Conservation (phyloP, 306 rosid genomes). For the Dalbergia cultrata region DNA sequence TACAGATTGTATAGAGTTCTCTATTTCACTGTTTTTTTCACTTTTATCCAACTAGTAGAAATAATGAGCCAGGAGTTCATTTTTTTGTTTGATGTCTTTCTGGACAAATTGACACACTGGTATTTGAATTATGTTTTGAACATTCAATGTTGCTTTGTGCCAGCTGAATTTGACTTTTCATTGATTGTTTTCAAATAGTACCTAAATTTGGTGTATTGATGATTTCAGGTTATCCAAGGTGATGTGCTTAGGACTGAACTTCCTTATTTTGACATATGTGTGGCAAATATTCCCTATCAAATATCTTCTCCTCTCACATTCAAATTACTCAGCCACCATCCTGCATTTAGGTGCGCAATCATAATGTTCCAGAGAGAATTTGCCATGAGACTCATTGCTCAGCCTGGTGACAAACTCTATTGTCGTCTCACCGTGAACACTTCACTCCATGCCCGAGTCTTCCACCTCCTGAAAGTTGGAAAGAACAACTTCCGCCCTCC, state of each 20-base stretch:
- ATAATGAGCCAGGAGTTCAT: neutral
- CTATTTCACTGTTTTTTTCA: neutral
- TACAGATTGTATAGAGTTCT: neutral
- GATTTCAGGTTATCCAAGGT: slow-evolving; percentile 78
- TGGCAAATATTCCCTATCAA: slow-evolving; percentile 96
- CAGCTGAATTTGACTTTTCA: slow-evolving; percentile 10
- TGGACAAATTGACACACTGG: neutral
- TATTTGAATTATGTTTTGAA: neutral
- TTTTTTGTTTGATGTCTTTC: neutral
- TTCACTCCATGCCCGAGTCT: slow-evolving; percentile 81
- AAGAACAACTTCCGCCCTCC: slow-evolving; percentile 94
- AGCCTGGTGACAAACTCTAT: slow-evolving; percentile 92
- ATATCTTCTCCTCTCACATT: slow-evolving; percentile 98
- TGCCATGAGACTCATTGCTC: slow-evolving; percentile 94
- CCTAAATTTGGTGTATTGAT: slow-evolving; percentile 9
- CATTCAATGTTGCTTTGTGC: neutral
- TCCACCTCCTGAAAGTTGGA: slow-evolving; percentile 94
- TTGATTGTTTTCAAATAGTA: neutral
- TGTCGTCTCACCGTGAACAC: slow-evolving; percentile 93
- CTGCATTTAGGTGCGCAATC: slow-evolving; percentile 86
- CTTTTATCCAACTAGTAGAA: neutral
- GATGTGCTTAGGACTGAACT: slow-evolving; percentile 89
- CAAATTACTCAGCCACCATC: slow-evolving; percentile 83
- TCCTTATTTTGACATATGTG: slow-evolving; percentile 91
- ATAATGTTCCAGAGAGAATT: slow-evolving; percentile 97